These are phyloP conservation scores for Cordyceps cicadae DNA, from an alignment of 2,329 filamentous ascomycete genomes.

Conservation along the genomic window DNA sequence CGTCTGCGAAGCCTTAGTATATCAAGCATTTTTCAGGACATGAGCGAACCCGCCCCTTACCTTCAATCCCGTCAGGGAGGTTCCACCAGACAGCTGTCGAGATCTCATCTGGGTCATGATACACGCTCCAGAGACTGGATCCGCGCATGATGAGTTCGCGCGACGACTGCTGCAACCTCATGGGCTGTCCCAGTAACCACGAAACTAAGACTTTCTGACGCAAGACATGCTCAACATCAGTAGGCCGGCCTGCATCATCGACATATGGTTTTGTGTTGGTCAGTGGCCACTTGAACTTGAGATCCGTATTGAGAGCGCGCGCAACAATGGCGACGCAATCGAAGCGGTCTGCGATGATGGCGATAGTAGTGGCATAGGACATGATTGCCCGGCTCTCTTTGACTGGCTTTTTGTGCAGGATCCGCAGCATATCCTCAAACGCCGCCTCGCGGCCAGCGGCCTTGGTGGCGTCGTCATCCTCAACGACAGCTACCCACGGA, in stretches of 20 bases:
- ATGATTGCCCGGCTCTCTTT: constrained; percentile 39
- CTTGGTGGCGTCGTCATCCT: constrained; percentile 61
- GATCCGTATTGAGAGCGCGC: constrained; percentile 39
- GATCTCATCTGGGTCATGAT: constrained; percentile 20
- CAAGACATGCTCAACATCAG: constrained; percentile 53
- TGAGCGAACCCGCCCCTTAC: constrained; percentile 28
- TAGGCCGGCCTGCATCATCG: constrained; percentile 28
- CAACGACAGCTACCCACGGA: constrained; percentile 55
- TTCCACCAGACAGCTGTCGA: constrained; percentile 59
- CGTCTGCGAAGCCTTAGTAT: constrained; percentile 34
- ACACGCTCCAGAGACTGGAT: constrained; percentile 48
- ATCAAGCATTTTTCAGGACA: not conserved
- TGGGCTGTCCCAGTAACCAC: constrained; percentile 54
- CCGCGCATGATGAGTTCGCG: constrained; percentile 59
- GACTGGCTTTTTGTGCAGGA: constrained; percentile 51
- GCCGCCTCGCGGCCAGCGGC: constrained; percentile 50
- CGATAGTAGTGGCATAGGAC: constrained; percentile 57
- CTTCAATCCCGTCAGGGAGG: constrained; percentile 59
- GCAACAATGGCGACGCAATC: constrained; percentile 52
- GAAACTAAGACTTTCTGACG: constrained; percentile 63
- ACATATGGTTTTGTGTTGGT: constrained; percentile 31
- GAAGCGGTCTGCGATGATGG: constrained; percentile 66
- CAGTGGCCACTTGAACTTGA: constrained; percentile 48
- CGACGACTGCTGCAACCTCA: constrained; percentile 53
- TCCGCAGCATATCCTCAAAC: constrained; percentile 59